phyloP scores from a whole-genome alignment of 2,329 filamentous ascomycete species.

The Microdochium paspali region DNA sequence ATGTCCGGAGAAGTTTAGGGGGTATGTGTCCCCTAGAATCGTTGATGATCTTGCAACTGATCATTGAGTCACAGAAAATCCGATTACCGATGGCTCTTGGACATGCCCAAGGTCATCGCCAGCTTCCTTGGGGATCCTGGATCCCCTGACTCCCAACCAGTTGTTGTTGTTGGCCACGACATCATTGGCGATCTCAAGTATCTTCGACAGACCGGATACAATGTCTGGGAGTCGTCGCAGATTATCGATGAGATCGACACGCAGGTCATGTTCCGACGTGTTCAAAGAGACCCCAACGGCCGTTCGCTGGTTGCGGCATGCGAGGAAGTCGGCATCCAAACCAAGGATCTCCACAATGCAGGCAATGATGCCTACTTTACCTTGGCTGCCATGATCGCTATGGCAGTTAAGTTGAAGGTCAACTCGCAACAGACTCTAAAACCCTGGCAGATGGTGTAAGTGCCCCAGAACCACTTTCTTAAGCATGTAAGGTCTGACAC shows the following conservation, averaged over 20 bases:
- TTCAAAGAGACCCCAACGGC: constrained; percentile 41
- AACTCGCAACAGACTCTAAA: constrained; percentile 1
- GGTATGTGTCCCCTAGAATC: no score
- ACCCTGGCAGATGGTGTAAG: constrained; percentile 1
- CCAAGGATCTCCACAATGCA: constrained; percentile 68
- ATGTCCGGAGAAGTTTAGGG: constrained; percentile 64
- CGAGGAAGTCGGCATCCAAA: neutral
- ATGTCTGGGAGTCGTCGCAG: constrained; percentile 40
- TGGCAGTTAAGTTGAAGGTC: constrained; percentile 32
- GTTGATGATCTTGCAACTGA: no score
- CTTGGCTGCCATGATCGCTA: constrained; percentile 60
- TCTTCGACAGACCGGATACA: constrained; percentile 55
- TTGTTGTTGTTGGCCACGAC: constrained; percentile 77
- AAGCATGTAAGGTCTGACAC: neutral
- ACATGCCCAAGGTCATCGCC: constrained; percentile 25
- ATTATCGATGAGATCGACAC: constrained; percentile 66
- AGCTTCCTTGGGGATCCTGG: constrained; percentile 22
- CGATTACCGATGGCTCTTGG: constrained; percentile 24
- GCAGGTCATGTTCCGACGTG: constrained; percentile 56
- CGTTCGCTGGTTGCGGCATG: constrained; percentile 14
- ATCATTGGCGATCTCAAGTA: constrained; percentile 58
- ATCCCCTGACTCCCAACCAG: constrained; percentile 21
- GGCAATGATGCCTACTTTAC: constrained; percentile 82
- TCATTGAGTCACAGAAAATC: constrained; percentile 23
- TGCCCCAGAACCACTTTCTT: neutral